Conservation (phyloP, 2,329 filamentous ascomycete species). For the Coniella lustricola region DNA sequence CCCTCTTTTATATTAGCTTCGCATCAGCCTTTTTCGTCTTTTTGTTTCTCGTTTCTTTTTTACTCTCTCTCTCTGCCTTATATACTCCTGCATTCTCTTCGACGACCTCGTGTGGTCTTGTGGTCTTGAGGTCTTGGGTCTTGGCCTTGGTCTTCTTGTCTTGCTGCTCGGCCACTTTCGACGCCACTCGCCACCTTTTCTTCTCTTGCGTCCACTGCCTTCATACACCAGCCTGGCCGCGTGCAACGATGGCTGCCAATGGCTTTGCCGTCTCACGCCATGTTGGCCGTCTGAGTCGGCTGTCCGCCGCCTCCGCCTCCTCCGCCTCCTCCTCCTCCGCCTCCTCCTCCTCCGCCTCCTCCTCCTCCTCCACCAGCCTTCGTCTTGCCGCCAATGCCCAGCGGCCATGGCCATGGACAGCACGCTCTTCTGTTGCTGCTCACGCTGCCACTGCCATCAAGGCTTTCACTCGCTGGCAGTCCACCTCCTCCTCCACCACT, state of each 20-base stretch:
- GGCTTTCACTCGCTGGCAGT: constrained; percentile 18
- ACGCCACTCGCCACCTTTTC: too few relatives aligned
- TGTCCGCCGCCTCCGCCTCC: neutral
- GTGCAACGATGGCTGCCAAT: constrained; percentile 15
- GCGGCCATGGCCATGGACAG: constrained; percentile 16
- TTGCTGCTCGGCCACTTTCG: too few relatives aligned
- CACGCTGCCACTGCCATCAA: constrained; percentile 8
- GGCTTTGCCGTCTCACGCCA: constrained; percentile 18
- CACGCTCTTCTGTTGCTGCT: constrained; percentile 10
- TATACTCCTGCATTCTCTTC: too few relatives aligned
- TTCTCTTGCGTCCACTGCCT: neutral
- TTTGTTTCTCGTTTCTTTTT: too few relatives aligned
- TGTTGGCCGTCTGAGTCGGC: constrained; percentile 13
- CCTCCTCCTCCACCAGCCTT: constrained; percentile 6
- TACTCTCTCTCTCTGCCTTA: too few relatives aligned
- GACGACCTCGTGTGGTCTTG: too few relatives aligned
- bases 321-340: neutral
- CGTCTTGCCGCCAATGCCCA: constrained; percentile 14
- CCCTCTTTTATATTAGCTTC: too few relatives aligned
- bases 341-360: neutral
- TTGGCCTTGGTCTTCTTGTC: too few relatives aligned
- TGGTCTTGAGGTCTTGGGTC: too few relatives aligned
- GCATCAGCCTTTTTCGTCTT: too few relatives aligned
- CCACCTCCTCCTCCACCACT: neutral
- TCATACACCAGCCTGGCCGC: too few relatives aligned